These are phyloP conservation scores for Saccharomyces eubayanus DNA, from an alignment of 805 yeast genomes.

Conservation along the genomic window DNA sequence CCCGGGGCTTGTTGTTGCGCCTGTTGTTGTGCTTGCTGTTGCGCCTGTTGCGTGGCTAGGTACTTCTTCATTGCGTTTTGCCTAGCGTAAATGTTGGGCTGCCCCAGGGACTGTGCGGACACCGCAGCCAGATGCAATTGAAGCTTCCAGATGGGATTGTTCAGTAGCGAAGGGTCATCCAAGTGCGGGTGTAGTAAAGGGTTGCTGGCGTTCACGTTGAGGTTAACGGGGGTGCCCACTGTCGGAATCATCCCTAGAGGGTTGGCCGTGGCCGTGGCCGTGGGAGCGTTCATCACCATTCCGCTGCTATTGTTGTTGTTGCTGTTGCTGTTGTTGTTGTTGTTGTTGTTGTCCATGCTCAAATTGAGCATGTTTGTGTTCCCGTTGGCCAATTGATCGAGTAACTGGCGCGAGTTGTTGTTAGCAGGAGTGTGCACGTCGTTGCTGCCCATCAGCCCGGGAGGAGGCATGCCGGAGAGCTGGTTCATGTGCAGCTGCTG, in stretches of 20 bases:
- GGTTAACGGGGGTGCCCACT: background rate
- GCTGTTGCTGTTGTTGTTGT: conserved; percentile 2
- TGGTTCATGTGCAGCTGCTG: conserved; percentile 7
- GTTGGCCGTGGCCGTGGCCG: conserved; percentile 1
- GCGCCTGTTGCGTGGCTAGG: conserved; percentile 20
- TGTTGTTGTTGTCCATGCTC: conserved; percentile 2
- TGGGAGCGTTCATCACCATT: background rate
- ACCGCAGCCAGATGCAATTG: conserved; percentile 29
- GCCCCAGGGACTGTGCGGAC: conserved; percentile 30
- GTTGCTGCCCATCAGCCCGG: conserved; percentile 14
- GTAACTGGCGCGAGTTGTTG: conserved; percentile 25
- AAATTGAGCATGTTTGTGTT: conserved; percentile 8
- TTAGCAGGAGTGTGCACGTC: conserved; percentile 35
- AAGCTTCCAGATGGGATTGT: conserved; percentile 31
- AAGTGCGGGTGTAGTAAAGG: conserved; percentile 31
- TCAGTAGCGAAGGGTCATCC: conserved; percentile 26
- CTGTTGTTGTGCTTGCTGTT: conserved; percentile 7
- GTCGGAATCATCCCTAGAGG: background rate
- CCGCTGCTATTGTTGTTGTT: conserved; percentile 1
- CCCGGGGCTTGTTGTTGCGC: conserved; percentile 5
- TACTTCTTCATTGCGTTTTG: conserved; percentile 33
- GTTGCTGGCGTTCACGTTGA: conserved; percentile 22
- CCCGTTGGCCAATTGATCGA: conserved; percentile 13
- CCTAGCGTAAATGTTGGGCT: conserved; percentile 32
- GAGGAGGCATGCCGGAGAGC: conserved; percentile 16